phyloP scores from a whole-genome alignment of 108 stramenopile genomes.

The Epithemia pelagica region DNA sequence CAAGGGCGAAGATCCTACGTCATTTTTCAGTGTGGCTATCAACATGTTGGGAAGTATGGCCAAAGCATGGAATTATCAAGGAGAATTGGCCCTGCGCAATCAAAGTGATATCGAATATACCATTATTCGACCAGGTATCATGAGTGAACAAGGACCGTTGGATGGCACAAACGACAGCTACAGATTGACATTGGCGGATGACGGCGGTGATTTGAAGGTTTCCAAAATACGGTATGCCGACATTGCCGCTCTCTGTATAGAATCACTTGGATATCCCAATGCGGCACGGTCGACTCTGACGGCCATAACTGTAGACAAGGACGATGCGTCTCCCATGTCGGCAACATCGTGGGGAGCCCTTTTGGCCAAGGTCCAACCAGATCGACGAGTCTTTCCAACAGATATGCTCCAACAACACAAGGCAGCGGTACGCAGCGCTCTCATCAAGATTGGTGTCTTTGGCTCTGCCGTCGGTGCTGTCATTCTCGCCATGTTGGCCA shows the following conservation, averaged over 20 bases:
- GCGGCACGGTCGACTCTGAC: slow-evolving; percentile 38
- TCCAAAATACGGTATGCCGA: slow-evolving; percentile 38
- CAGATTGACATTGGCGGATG: slow-evolving; percentile 36
- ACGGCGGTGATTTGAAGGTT: slow-evolving; percentile 62
- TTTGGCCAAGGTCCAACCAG: slow-evolving; percentile 37
- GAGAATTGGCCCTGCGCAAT: slow-evolving; percentile 50
- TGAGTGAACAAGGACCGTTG: slow-evolving; percentile 16
- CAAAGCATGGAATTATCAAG: slow-evolving; percentile 81
- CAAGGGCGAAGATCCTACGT: slow-evolving; percentile 58
- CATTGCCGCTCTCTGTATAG: slow-evolving; percentile 51
- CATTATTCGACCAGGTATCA: slow-evolving; percentile 63
- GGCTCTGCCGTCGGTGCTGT: too few relatives aligned
- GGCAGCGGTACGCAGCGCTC: slow-evolving; percentile 4
- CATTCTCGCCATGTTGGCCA: too few relatives aligned
- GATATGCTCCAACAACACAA: slow-evolving; percentile 18
- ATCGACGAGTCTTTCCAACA: slow-evolving; percentile 20
- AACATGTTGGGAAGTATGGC: slow-evolving; percentile 67
- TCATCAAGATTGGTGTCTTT: neutral
- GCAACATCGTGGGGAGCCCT: slow-evolving; percentile 39
- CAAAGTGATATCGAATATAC: slow-evolving; percentile 49
- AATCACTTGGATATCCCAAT: slow-evolving; percentile 40
- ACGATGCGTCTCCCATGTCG: neutral
- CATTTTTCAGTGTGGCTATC: slow-evolving; percentile 54
- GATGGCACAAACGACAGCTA: slow-evolving; percentile 13
- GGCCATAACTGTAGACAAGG: slow-evolving; percentile 41